Conservation (phyloP, 2,329 filamentous ascomycete genomes). For the Didymosphaeria variabile region DNA sequence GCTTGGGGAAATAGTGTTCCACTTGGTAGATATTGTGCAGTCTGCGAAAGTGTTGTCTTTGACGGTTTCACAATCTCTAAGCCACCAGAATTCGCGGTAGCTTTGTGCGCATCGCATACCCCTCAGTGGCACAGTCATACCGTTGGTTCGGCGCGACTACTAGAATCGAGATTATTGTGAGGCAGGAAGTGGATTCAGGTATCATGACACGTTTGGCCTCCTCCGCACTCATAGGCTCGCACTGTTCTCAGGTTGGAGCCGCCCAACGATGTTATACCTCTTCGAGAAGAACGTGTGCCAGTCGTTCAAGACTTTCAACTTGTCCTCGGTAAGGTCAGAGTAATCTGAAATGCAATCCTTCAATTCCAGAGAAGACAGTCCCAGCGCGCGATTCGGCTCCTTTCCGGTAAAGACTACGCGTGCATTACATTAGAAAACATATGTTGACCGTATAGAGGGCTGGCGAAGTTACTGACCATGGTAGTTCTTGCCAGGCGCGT, state of each 20-base stretch:
- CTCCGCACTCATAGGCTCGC: slow-evolving; percentile 1
- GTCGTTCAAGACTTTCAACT: slow-evolving; percentile 85
- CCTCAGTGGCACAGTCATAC: background rate
- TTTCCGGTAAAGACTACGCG: slow-evolving; percentile 88
- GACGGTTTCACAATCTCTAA: background rate
- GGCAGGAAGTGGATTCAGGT: background rate
- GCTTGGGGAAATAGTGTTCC: background rate
- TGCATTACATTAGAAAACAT: slow-evolving; percentile 4
- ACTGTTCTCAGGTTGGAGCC: slow-evolving; percentile 33
- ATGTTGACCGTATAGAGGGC: background rate
- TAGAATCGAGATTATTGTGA: background rate
- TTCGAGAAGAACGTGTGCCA: slow-evolving; percentile 98
- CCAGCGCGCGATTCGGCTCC: slow-evolving; percentile 92
- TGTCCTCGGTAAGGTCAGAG: slow-evolving; percentile 82
- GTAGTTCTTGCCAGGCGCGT: slow-evolving; percentile 83
- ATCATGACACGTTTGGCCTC: background rate
- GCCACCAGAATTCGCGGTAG: background rate
- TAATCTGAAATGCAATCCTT: slow-evolving; percentile 85
- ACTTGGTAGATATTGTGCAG: background rate
- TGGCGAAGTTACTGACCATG: slow-evolving; percentile 68
- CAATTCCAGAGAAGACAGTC: slow-evolving; percentile 82
- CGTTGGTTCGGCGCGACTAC: background rate
- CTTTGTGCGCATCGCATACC: background rate
- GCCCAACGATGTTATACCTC: slow-evolving; percentile 88
- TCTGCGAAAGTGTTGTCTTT: background rate